Conservation (phyloP, 805 yeast species). For the Wickerhamiella azyma region DNA sequence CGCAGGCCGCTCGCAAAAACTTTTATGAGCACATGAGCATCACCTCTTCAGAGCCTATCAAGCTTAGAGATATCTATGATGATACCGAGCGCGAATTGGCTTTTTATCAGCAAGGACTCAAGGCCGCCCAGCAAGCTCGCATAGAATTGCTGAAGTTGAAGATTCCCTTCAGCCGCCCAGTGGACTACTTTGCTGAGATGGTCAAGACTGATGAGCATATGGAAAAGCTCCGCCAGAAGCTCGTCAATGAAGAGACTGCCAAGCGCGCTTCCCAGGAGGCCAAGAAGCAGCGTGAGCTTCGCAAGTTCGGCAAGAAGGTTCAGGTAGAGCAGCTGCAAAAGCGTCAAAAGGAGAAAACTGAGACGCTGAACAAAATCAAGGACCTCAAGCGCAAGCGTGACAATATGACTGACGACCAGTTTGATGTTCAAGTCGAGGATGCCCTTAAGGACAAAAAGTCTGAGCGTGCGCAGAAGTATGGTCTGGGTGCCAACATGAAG, state of each 20-base stretch:
- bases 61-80: conserved; percentile 70
- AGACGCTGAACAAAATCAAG: conserved; percentile 78
- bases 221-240: conserved; percentile 77
- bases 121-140: conserved; percentile 66
- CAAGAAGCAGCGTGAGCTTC: conserved; percentile 81
- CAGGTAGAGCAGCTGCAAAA: conserved; percentile 87
- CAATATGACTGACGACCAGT: conserved; percentile 60
- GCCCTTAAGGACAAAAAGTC: conserved; percentile 52
- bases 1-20: conserved; percentile 43
- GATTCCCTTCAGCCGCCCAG: conserved; percentile 83
- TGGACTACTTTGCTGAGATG: conserved; percentile 97
- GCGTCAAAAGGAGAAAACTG: conserved; percentile 85
- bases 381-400: conserved; percentile 75
- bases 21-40: conserved; percentile 78
- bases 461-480: conserved; percentile 25
- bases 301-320: conserved; percentile 96
- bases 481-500: conserved; percentile 39
- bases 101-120: conserved; percentile 86
- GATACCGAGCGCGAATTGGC: conserved; percentile 94
- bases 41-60: conserved; percentile 46
- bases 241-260: conserved; percentile 51
- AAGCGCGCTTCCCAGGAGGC: conserved; percentile 90
- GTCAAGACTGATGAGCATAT: conserved; percentile 94
- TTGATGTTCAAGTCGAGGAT: conserved; percentile 87
- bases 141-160: conserved; percentile 47